These are phyloP conservation scores for Piper longum DNA, from an alignment of 164 flowering plant species.

Conservation along the genomic window DNA sequence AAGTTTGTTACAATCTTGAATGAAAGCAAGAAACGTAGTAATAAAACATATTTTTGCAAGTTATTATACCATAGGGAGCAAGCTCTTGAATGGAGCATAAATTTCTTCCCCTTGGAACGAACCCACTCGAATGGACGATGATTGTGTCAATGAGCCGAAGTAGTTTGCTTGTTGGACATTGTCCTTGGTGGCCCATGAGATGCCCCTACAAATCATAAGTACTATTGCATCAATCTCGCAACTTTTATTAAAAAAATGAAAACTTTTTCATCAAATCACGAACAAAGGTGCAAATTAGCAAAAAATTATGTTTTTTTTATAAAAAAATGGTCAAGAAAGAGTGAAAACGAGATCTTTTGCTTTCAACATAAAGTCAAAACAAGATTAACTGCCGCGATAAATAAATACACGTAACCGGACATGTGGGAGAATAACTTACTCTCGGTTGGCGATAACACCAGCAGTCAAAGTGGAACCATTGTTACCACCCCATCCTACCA, in stretches of 20 bases:
- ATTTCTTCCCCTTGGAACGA: constrained; percentile 96
- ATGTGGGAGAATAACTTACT: constrained; percentile 34
- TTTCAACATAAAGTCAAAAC: too few relatives aligned
- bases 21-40: too few relatives aligned
- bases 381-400: neutral
- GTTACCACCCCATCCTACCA: constrained; percentile 99
- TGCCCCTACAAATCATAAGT: constrained; percentile 41
- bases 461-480: constrained; percentile 91
- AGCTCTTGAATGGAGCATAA: constrained; percentile 97
- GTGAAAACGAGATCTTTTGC: too few relatives aligned
- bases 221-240: too few relatives aligned
- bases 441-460: constrained; percentile 84
- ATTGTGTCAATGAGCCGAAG: constrained; percentile 93
- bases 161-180: constrained; percentile 91
- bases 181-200: constrained; percentile 98
- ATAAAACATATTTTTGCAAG: too few relatives aligned
- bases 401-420: too few relatives aligned
- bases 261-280: neutral
- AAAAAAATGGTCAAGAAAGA: too few relatives aligned
- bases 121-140: constrained; percentile 86
- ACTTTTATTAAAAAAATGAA: neutral
- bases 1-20: too few relatives aligned
- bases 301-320: too few relatives aligned
- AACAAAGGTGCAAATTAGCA: neutral
- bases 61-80: constrained; percentile 76